Conservation (phyloP, 1,284 basidiomycete species). For the Sporisorium graminicola region DNA sequence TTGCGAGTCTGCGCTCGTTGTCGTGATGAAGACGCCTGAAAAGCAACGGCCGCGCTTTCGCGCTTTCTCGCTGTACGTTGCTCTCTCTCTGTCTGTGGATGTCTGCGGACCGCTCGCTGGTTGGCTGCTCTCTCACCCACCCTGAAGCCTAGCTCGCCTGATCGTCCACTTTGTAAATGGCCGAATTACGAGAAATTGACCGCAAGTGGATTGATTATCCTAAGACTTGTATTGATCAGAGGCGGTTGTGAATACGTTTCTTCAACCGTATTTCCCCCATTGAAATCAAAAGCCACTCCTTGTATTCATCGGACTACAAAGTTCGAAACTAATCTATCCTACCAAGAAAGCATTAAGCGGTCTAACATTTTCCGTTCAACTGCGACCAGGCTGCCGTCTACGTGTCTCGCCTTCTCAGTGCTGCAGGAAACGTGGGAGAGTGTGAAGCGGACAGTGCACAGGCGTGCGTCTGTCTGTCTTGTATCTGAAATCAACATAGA, state of each 20-base stretch:
- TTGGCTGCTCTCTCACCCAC: not conserved
- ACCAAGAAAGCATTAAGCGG: not conserved
- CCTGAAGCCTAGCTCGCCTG: conserved; percentile 21
- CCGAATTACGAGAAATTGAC: not conserved
- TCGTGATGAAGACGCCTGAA: conserved; percentile 16
- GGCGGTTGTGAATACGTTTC: not conserved
- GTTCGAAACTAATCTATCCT: not conserved
- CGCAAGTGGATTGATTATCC: not conserved
- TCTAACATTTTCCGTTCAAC: not conserved
- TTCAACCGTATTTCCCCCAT: not conserved
- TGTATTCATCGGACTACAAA: not conserved
- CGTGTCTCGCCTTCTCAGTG: not conserved
- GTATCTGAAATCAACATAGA: conserved; percentile 13
- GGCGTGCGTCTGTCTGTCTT: not conserved
- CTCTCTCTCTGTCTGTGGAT: not conserved
- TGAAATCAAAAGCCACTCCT: not conserved
- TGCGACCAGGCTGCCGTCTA: conserved; percentile 1
- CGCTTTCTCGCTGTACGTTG: conserved; percentile 7
- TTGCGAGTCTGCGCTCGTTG: conserved; percentile 27
- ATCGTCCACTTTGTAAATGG: conserved; percentile 13
- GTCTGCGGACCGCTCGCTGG: not conserved
- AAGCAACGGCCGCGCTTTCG: conserved; percentile 19
- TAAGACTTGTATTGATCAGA: not conserved
- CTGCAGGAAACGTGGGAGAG: conserved; percentile 10
- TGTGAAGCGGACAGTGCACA: not conserved